Conservation (phyloP, 495 filamentous ascomycete species). For the Tuber brumale region DNA sequence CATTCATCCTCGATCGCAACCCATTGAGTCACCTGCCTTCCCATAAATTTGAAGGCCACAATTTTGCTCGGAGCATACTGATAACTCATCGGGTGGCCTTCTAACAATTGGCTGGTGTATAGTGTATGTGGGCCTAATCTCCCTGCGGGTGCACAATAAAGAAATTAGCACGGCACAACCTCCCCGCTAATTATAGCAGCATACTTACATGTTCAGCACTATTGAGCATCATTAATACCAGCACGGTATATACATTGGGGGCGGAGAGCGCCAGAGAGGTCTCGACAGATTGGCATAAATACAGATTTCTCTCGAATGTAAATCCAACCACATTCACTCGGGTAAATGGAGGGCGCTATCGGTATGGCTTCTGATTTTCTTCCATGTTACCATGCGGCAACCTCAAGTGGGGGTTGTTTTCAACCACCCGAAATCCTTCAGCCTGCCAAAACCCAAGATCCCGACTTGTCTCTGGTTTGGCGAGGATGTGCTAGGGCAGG, state of each 20-base stretch:
- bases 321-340: not conserved
- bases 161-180: slow-evolving; percentile 2
- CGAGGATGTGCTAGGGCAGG: not conserved
- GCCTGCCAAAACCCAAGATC: not conserved
- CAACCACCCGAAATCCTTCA: not conserved
- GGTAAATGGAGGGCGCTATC: not conserved
- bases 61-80: not conserved
- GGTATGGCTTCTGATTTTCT: not conserved
- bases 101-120: not conserved
- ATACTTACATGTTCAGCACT: not conserved
- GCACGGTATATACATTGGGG: not conserved
- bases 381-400: not conserved
- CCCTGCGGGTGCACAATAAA: not conserved
- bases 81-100: not conserved
- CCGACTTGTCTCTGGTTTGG: not conserved
- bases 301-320: not conserved
- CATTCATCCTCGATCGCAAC: not conserved
- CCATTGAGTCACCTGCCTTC: not conserved
- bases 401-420: not conserved
- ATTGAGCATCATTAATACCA: not conserved
- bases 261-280: not conserved
- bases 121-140: not conserved
- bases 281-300: not conserved
- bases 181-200: not conserved
- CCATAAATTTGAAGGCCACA: not conserved